Base-by-base conservation (phyloP, 805 yeast genomes). In the Barnettozyma populi region DNA sequence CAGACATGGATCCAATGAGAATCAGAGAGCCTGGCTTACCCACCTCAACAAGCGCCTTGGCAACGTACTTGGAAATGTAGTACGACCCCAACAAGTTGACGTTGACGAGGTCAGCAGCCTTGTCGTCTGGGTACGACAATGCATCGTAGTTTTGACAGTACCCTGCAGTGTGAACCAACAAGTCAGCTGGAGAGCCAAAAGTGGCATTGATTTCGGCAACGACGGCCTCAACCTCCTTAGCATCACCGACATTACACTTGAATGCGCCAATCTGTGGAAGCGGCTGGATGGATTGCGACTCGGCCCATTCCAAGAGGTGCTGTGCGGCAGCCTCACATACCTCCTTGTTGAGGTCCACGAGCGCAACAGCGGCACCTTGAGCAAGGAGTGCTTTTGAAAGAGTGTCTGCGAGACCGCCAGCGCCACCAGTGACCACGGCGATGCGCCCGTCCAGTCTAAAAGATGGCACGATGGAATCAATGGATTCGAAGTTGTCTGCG, bases 121-220 rank as follows among this genome's bases (percentile, higher is more conserved):
- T 82, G 44, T 67, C 64, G 37, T 88, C 78, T 21, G 90, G 90
- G 68, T 86, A 85, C 46, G 83, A 86, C 57, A 82, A 79, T 24
- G 92, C 92, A 2, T 88, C 79, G 68, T 74, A 78, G 72, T 86
- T 86, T 66, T 86, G 90, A 62, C 90, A 83, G 70, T 82, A 86
- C 13, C 95, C 94, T n/a, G 95, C 94, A 44, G 89, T 76, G 72
- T 86, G 84, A 51, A 86, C 75, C 56, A 86, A 72, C 53, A 84
- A 70, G 56, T 81, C 79, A 35, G 89, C 81, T 39, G 82, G 72
- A 50, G 74, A 70, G 25, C 77, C 80, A 63, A 83, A 85, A 61
- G 75, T 81, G 44, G 69, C 72, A 57, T 76, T 75, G 54, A 82
- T 75, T 32, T 74, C 71, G 20, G 64, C 56, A 60, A 84, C 81